These are phyloP conservation scores for Mycena haematopus DNA, from an alignment of 768 basidiomycete species.

Conservation along the genomic window DNA sequence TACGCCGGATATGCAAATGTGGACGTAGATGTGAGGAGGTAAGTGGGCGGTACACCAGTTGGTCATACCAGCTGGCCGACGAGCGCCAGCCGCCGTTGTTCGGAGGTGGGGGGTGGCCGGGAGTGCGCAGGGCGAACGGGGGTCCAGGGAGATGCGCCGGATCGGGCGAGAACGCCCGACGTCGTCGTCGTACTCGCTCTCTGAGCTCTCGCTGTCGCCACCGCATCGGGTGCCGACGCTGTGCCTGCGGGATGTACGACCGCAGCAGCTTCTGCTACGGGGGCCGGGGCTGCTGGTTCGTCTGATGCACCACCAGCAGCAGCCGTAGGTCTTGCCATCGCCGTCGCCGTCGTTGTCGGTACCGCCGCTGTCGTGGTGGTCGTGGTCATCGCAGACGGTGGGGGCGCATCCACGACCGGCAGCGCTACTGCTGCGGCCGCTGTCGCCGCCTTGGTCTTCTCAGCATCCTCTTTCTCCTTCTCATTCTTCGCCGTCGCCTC, in stretches of 20 bases:
- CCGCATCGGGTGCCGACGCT: neutral
- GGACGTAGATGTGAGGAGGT: neutral
- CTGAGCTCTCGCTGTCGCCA: conserved; percentile 35
- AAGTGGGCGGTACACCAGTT: neutral
- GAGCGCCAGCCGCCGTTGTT: conserved; percentile 16
- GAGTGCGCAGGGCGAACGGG: conserved; percentile 15
- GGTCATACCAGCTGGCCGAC: conserved; percentile 24
- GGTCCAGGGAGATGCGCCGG: conserved; percentile 40
- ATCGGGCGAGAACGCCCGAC: conserved; percentile 39
- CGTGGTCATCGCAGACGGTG: neutral
- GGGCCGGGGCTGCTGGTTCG: neutral
- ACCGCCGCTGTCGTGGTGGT: neutral
- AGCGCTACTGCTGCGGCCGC: neutral
- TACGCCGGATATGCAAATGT: neutral
- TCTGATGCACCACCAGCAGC: neutral
- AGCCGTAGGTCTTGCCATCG: neutral
- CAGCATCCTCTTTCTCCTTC: conserved; percentile 55
- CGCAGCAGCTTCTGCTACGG: neutral
- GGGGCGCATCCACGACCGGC: neutral
- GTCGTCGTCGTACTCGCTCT: conserved; percentile 44
- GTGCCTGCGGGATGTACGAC: neutral
- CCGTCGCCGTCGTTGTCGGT: neutral
- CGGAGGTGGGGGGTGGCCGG: conserved; percentile 19
- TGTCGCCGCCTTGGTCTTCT: conserved; percentile 54
- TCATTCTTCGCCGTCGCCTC: conserved; percentile 72